These are phyloP conservation scores for Parietaria judaica DNA, from an alignment of 306 rosid genomes.

Conservation along the genomic window DNA sequence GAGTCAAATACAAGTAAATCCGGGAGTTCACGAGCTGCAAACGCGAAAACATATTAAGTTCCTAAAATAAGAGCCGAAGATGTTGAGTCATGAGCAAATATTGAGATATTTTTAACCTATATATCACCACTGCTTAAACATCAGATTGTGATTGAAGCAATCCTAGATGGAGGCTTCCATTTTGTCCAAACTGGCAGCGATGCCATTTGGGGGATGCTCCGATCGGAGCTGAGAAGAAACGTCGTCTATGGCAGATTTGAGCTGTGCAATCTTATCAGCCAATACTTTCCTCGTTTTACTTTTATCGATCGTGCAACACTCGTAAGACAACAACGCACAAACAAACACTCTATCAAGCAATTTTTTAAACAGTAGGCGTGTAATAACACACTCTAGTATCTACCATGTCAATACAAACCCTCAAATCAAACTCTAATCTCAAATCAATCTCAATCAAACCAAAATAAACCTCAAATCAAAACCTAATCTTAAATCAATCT, in stretches of 20 bases:
- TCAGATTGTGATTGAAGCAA: constrained; percentile 11
- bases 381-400: no score
- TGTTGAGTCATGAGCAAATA: constrained; percentile 15
- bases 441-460: no score
- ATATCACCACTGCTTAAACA: not conserved
- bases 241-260: constrained; percentile 86
- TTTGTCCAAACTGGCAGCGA: constrained; percentile 59
- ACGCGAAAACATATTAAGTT: not conserved
- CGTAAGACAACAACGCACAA: no score
- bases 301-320: no score
- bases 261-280: constrained; percentile 77
- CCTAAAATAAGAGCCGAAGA: constrained; percentile 12
- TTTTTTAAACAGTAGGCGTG: no score
- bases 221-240: constrained; percentile 73
- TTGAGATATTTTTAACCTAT: constrained; percentile 19
- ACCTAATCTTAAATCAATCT: no score
- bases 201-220: constrained; percentile 55
- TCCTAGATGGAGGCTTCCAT: constrained; percentile 58
- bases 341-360: no score
- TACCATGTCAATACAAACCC: no score
- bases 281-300: constrained; percentile 71
- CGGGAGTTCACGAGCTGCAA: not conserved
- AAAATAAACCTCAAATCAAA: no score
- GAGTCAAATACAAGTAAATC: constrained; percentile 5
- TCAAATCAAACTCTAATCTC: no score